Base-by-base conservation (phyloP, 75 land plant genomes). In the Larix kaempferi region DNA sequence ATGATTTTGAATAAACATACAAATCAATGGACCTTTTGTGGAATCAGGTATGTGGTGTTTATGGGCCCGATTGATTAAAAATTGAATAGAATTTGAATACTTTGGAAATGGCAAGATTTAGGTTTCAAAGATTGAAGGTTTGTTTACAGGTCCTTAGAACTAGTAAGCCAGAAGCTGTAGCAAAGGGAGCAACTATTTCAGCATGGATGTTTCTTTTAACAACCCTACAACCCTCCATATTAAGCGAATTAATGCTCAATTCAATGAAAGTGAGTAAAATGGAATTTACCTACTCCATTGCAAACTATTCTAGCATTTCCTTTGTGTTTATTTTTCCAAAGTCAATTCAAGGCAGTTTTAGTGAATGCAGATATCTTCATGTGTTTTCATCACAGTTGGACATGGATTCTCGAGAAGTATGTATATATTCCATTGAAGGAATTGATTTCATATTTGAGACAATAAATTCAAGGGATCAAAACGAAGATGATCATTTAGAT, bases 171-270 rank as follows among this genome's bases (percentile, higher is more conserved):
- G 62, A 89, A 35, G 77, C 94, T n/a, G 74, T 85, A 76, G 86
- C 89, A 59, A 83, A 86, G 67, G 82, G 87, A 41, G 86, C 92
- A 41, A 88, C 93, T 39, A 76, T 95, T 59, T 88, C 91, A 69
- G 92, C 95, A 29, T 98, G 99, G 99, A 64, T 95, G 37, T 91
- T 98, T 80, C 91, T 98, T 65, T 75, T 98, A 11, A n/a, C n/a
- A n/a, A n/a, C n/a, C n/a, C n/a, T n/a, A 90, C 98, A 58, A 89
- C 89, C 44, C 39, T 93, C 39, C 85, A 81, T 84, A 59, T 82
- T 4, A 57, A 76, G 73, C 81, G 59, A 15, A 80, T 91, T 23
- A 74, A 74, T 74, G 59, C 81, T 35, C 82, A 86, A 57, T 76
- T 77, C 74, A 81, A 88, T 88, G 82, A 72, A 86, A 78, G 98